Percentiles rank a stretch among this genome's conserved stretches.
Evolutionary conservation across 2,329 filamentous ascomycete species (phyloP).

Genomic region (Colletotrichum cordylinicola): DNA sequence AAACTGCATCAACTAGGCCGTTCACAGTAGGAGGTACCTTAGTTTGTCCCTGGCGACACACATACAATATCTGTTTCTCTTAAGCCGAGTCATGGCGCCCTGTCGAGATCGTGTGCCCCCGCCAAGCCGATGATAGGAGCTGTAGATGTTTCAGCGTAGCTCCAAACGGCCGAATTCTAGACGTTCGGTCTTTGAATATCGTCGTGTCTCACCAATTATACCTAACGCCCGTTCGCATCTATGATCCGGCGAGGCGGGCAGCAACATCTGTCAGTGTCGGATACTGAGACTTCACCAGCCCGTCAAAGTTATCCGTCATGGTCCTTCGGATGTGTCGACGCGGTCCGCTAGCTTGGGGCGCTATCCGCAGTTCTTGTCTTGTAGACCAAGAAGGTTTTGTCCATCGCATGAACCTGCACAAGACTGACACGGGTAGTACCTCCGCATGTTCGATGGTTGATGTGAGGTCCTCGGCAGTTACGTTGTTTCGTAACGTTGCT

Average conservation of each 20-base stretch:
- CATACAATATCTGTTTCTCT: neutral
- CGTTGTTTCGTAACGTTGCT: neutral
- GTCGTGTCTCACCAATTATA: neutral
- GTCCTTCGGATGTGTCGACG: neutral
- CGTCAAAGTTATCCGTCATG: neutral
- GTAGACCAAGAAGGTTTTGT: neutral
- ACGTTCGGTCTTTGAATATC: neutral
- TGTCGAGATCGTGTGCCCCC: neutral
- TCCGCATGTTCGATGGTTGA: neutral
- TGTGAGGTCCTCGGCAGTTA: neutral
- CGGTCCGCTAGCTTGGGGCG: neutral
- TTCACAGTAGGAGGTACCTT: fast-evolving
- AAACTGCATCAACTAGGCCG: fast-evolving
- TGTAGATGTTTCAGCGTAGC: neutral
- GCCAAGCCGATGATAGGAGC: neutral
- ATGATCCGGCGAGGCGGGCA: neutral
- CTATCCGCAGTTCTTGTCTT: neutral
- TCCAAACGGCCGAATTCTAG: neutral
- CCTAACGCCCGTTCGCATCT: neutral
- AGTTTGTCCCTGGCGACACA: neutral
- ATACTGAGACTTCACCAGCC: neutral
- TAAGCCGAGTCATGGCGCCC: neutral
- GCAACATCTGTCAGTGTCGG: neutral
- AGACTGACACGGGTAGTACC: neutral
- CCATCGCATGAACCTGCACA: neutral